Conservation (phyloP, 768 basidiomycete genomes). For the Exsudoporus frostii region DNA sequence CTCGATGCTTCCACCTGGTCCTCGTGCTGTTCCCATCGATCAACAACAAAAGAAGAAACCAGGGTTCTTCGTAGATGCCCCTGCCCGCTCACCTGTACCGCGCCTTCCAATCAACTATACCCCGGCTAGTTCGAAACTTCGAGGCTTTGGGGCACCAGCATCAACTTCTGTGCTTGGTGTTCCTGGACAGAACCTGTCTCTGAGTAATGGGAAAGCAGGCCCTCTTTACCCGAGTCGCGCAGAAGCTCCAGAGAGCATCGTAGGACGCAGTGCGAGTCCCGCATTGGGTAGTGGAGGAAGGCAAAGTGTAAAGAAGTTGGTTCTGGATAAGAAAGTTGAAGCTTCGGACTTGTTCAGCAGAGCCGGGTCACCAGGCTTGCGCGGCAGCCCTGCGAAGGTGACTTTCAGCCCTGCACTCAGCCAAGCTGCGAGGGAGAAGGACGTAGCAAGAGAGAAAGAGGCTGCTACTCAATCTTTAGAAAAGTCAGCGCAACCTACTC, state of each 20-base stretch:
- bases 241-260: constrained; percentile 59
- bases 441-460: constrained; percentile 44
- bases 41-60: constrained; percentile 70
- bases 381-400: constrained; percentile 42
- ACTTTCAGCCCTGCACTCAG: constrained; percentile 74
- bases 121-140: constrained; percentile 59
- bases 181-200: constrained; percentile 36
- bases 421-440: constrained; percentile 72
- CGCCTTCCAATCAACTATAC: constrained; percentile 64
- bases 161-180: constrained; percentile 35
- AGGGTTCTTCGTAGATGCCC: constrained; percentile 73
- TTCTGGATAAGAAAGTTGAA: constrained; percentile 81
- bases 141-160: constrained; percentile 58
- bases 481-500: constrained; percentile 20
- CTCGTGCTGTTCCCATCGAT: constrained; percentile 59
- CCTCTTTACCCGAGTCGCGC: constrained; percentile 51
- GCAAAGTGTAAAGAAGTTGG: constrained; percentile 90
- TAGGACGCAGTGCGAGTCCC: constrained; percentile 55
- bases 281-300: constrained; percentile 65
- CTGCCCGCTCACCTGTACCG: constrained; percentile 67
- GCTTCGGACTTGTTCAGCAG: constrained; percentile 66
- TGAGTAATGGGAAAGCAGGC: constrained; percentile 54
- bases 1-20: constrained; percentile 70
- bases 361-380: constrained; percentile 35
- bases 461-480: constrained; percentile 20